Evolutionary conservation across 2,329 filamentous ascomycete species (phyloP), one percentile per base, ranked within the genome.

Genomic region (Aspergillus costaricaensis): DNA sequence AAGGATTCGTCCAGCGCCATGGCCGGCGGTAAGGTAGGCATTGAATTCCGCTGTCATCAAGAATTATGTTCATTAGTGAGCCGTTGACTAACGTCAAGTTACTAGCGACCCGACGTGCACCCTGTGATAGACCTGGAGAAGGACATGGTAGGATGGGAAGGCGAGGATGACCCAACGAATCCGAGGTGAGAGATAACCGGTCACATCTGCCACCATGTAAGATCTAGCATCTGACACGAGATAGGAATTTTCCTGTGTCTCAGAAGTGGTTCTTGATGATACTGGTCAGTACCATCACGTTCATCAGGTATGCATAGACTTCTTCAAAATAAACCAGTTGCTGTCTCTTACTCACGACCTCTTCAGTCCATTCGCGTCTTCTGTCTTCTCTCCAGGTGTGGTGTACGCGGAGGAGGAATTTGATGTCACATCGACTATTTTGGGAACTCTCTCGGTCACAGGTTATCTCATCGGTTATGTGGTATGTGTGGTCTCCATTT

Each of bases 311-410:
- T 10, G 30, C 39, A 7, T 12, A 21, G n/a, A 15, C 5, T 10
- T 19, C 9, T 14, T 12, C 12, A 1, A 9, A 2, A 38, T 4
- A 7, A 10, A 32, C 2, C 5, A 8, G 3, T 9, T 2, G 5
- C 12, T 15, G 8, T 12, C 15, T 12, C 10, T 6, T 3, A 53
- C 36, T 53, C 10, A 53, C 36, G 8, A 36, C 6, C 14, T 4
- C 6, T 5, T 51, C 44, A 59, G 62, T 56, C 50, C 47, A 17
- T 64, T 57, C 12, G 69, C 65, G 9, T 67, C 69, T 2, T 54
- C 53, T 2, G 51, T 50, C 12, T 66, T 63, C 25, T 60, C 53
- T 15, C 59, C 62, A 2, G 62, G 47, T 21, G 62, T 41, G 5
- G 49, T 21, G 9, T 47, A 56, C 2, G 59, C 62, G 5, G 36